Base-by-base conservation (phyloP, 179 eudicot genomes). In the Camellia oleifera region DNA sequence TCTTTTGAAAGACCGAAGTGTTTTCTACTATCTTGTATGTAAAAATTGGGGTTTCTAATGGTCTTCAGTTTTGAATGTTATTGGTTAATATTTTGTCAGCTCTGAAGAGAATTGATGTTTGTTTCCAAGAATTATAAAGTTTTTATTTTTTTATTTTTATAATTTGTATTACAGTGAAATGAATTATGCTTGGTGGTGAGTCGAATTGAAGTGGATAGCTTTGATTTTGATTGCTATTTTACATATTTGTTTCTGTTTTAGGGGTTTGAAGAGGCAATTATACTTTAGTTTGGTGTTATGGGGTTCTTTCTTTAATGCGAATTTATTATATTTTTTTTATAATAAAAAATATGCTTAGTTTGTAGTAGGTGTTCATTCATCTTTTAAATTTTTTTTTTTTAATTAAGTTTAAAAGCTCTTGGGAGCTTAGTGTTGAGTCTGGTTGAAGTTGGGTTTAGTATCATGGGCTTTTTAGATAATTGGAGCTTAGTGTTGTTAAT, bases 141-240 rank as follows among this genome's bases (percentile, higher is more conserved):
- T 23, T 11, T 20, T 8, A n/a, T 23, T 61, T 15, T 54, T 54
- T 54, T 54, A 14, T 54, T 11, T 54, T 14, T 60, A 14, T 60
- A n/a, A 5, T 60, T 60, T 63, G 7, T 7, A 61, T 2, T 11
- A 10, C 9, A 58, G 23, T 17, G 23, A 60, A 15, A 1, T 46
- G 44, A 62, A 40, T 75, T 75, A 13, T 61, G 78, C 78, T 61
- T 54, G 77, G 20, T 74, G 77, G 50, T 56, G 65, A 23, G 66
- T 56, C 45, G 67, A 69, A 69, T 18, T 56, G 65, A 69, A 44
- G 76, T 72, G 58, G 14, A 40, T 54, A 42, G 15, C 46, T 46
- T 54, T 18, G 52, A 3, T 70, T 20, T 69, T 60, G 58, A 9
- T 20, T 69, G 54, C 13, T 53, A 44, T 44, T 9, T 42, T 42